Evolutionary conservation across 1,284 basidiomycete genomes (phyloP).

Genomic region (Pyrrhoderma lamaoense): DNA sequence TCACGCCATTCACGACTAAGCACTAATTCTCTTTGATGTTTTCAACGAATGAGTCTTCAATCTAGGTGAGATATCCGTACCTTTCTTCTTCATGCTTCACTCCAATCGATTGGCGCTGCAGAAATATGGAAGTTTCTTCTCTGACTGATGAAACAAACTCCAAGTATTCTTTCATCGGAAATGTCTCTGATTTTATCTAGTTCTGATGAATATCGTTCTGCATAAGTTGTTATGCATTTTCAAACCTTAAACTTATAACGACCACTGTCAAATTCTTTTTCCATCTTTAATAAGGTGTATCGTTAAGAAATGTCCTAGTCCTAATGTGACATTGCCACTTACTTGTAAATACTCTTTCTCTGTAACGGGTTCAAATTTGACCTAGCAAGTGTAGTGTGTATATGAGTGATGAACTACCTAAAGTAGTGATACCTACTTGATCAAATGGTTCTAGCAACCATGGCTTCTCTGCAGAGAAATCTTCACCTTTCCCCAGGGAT

Average conservation of each 20-base stretch:
- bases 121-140: constrained; percentile 39
- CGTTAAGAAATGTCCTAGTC: neutral
- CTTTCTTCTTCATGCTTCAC: constrained; percentile 34
- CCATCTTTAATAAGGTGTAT: constrained; percentile 31
- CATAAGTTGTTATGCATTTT: constrained; percentile 11
- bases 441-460: constrained; percentile 63
- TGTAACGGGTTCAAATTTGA: constrained; percentile 39
- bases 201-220: neutral
- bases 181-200: constrained; percentile 41
- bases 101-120: constrained; percentile 30
- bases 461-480: constrained; percentile 42
- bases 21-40: constrained; percentile 28
- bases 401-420: neutral
- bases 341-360: constrained; percentile 44
- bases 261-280: constrained; percentile 55
- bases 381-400: constrained; percentile 25
- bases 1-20: constrained; percentile 32
- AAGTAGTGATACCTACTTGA: constrained; percentile 34
- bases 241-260: constrained; percentile 48
- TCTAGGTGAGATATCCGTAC: constrained; percentile 24
- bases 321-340: neutral
- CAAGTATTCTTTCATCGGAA: constrained; percentile 49
- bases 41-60: too few relatives aligned
- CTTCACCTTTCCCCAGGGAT: constrained; percentile 47
- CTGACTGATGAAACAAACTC: constrained; percentile 37